These are phyloP conservation scores for Aspergillus calidoustus DNA, from an alignment of 2,329 filamentous ascomycete species.

Conservation along the genomic window DNA sequence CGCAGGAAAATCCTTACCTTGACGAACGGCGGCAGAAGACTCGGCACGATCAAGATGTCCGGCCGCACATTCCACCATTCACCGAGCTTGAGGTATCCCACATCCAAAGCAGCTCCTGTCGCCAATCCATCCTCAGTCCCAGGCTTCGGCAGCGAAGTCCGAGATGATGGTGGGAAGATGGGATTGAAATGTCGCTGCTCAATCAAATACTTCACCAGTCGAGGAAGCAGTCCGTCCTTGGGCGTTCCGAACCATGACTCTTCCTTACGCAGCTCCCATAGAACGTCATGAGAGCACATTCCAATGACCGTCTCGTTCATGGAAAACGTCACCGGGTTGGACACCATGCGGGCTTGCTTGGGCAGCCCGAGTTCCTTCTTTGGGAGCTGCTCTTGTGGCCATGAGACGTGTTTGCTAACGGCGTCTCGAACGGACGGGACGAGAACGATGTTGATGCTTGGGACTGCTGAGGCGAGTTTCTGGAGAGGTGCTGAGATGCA, in stretches of 20 bases:
- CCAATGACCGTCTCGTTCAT: constrained; percentile 87
- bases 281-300: constrained; percentile 79
- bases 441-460: constrained; percentile 79
- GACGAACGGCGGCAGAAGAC: constrained; percentile 81
- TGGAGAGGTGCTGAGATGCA: constrained; percentile 76
- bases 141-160: constrained; percentile 68
- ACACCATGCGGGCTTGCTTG: constrained; percentile 75
- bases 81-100: constrained; percentile 82
- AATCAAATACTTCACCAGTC: constrained; percentile 77
- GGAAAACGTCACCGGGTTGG: constrained; percentile 87
- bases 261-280: constrained; percentile 79
- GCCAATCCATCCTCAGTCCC: constrained; percentile 64
- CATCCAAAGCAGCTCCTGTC: constrained; percentile 79
- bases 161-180: constrained; percentile 78
- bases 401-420: constrained; percentile 81
- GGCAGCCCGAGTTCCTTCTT: constrained; percentile 76
- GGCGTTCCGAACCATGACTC: constrained; percentile 67
- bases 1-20: constrained; percentile 63
- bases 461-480: constrained; percentile 70
- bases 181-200: constrained; percentile 93
- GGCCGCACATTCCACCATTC: constrained; percentile 88
- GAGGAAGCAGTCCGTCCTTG: constrained; percentile 63
- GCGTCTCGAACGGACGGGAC: constrained; percentile 82
- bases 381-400: constrained; percentile 76
- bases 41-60: constrained; percentile 83